phyloP scores from a whole-genome alignment of 768 basidiomycete genomes.

The Pisolithus marmoratus region DNA sequence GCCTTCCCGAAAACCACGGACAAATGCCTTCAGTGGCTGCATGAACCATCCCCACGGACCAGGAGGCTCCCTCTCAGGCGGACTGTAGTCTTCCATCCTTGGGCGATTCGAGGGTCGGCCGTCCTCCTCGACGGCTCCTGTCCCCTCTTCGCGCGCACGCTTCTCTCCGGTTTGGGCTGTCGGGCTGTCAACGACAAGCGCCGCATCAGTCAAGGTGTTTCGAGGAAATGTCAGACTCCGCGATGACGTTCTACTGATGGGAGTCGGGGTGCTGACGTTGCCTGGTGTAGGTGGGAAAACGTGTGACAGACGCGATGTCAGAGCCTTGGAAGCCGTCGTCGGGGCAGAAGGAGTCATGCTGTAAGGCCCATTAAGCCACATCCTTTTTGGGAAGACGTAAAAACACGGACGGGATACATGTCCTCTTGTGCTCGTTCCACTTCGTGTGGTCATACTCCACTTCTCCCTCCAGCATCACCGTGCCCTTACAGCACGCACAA shows the following conservation, averaged over 20 bases:
- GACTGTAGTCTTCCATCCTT: constrained; percentile 41
- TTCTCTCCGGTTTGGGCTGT: constrained; percentile 34
- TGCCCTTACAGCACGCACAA: constrained; percentile 47
- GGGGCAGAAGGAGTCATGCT: constrained; percentile 12
- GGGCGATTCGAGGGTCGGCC: constrained; percentile 45
- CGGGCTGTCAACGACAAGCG: constrained; percentile 27
- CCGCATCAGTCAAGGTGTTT: constrained; percentile 32
- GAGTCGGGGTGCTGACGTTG: constrained; percentile 9
- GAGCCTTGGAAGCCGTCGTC: constrained; percentile 16
- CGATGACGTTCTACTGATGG: constrained; percentile 6
- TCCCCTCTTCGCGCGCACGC: constrained; percentile 42
- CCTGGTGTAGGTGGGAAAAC: constrained; percentile 16
- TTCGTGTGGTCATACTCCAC: constrained; percentile 53
- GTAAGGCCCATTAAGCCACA: constrained; percentile 4
- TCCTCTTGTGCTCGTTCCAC: constrained; percentile 60
- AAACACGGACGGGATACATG: constrained; percentile 37
- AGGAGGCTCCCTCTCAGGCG: constrained; percentile 41
- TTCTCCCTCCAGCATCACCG: constrained; percentile 40
- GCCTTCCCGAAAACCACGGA: constrained; percentile 64
- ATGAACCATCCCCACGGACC: constrained; percentile 53
- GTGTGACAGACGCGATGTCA: constrained; percentile 10
- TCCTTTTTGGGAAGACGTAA: background rate
- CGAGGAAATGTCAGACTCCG: constrained; percentile 11
- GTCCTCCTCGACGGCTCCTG: constrained; percentile 33
- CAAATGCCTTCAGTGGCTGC: constrained; percentile 58